Base-by-base conservation (phyloP, 169 alveolate species). In the Eimeria maxima region DNA sequence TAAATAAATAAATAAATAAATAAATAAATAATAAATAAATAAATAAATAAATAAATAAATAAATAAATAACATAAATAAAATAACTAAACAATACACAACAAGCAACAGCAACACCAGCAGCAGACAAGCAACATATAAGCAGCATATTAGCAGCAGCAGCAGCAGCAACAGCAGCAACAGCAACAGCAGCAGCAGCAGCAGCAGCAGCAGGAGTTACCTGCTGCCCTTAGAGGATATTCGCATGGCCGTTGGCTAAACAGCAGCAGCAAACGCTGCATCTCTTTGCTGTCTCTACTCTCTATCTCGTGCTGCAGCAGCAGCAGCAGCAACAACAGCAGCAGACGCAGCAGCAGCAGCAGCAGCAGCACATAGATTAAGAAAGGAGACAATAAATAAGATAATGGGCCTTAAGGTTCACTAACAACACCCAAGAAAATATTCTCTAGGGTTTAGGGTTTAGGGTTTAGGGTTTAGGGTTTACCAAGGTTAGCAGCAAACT, bases 231-330 rank as follows among this genome's bases (percentile, higher is more conserved):
- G 53, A 38, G 84, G 84, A 22, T 73, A 73, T 44, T 73, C 84
- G 47, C 84, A 73, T 14, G 84, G 84, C 47, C 84, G 24, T 22
- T 14, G 53, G 55, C 42, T 6, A 50, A 73, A 38, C 50, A 27
- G 53, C 84, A 73, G 84, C 45, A 73, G 76, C 76, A 65, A 29
- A 22, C 76, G 76, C 76, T 65, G 76, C 76, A 65, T 22, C 33
- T 65, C 76, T 65, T 20, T 22, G 76, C 29, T 65, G 76, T 65
- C 76, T 65, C 33, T 65, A 65, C 76, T 18, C 76, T 20, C 42
- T 24, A 65, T 7, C 33, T 65, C 76, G 76, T 65, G 76, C 76
- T 65, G 76, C 76, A 65, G 76, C 76, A 65, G 76, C 76, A 65
- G 76, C 76, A 50, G 57, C 57, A 50, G 57, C 57, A 50, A 50